Percentiles rank a stretch among this genome's conserved stretches.
Evolutionary conservation across 768 basidiomycete genomes (phyloP).

Genomic region (Phylloporus sp.): DNA sequence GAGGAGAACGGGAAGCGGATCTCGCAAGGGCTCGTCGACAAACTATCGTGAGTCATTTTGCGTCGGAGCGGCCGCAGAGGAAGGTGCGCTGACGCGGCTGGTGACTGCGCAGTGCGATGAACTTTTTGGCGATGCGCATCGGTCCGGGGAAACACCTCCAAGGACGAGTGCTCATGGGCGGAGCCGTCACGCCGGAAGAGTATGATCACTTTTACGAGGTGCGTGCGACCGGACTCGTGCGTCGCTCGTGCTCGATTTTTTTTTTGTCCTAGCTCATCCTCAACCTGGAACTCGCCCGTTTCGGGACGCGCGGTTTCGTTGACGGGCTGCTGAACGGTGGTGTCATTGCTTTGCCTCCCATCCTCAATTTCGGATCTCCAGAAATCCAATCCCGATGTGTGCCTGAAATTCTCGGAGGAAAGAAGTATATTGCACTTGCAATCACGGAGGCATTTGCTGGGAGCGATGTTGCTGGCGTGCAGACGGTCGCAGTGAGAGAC

Average conservation of each 20-base stretch:
- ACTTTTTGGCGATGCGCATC: constrained; percentile 61
- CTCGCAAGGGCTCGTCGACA: constrained; percentile 78
- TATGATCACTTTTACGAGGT: constrained; percentile 96
- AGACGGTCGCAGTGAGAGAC: constrained; percentile 80
- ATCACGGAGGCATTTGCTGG: constrained; percentile 94
- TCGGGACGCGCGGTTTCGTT: constrained; percentile 80
- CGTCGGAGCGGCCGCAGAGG: neutral
- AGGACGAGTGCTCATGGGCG: constrained; percentile 74
- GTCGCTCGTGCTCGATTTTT: neutral
- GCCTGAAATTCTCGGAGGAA: constrained; percentile 67
- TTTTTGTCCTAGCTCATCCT: constrained; percentile 54
- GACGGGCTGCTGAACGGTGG: constrained; percentile 79
- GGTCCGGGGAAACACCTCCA: constrained; percentile 84
- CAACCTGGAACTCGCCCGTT: constrained; percentile 75
- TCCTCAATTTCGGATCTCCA: constrained; percentile 82
- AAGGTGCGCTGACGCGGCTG: neutral
- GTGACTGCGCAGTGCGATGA: constrained; percentile 45
- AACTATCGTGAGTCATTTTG: constrained; percentile 60
- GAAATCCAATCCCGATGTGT: constrained; percentile 68
- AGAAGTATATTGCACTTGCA: constrained; percentile 84
- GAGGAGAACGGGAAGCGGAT: constrained; percentile 88
- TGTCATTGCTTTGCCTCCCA: constrained; percentile 85
- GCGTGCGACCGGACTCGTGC: neutral
- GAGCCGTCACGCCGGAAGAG: constrained; percentile 74
- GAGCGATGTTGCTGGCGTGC: constrained; percentile 78